A percentile compares a stretch with the other conserved stretches of the same genome.
Conservation (phyloP, 306 rosid species). For the Psophocarpus tetragonolobus region DNA sequence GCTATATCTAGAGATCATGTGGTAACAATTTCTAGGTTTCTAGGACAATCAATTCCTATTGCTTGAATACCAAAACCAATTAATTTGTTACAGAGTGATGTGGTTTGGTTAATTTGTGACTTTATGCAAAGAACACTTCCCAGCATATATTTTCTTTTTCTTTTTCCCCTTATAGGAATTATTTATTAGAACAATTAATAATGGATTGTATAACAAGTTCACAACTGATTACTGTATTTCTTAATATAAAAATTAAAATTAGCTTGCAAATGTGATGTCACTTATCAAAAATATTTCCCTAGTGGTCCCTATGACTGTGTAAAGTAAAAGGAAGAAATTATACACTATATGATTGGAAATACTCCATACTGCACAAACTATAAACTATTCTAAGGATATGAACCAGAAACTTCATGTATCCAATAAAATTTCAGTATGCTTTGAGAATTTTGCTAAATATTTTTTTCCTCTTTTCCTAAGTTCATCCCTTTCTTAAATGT, state of each 20-base stretch:
- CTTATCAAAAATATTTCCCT: neutral
- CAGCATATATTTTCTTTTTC: neutral
- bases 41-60: conserved; percentile 5
- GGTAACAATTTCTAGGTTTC: neutral
- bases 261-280: neutral
- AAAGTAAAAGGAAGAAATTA: neutral
- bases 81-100: neutral
- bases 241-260: neutral
- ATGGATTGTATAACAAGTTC: conserved; percentile 17
- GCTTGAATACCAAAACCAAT: conserved; percentile 12
- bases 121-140: conserved; percentile 19
- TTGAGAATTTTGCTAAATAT: conserved; percentile 3
- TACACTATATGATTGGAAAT: neutral
- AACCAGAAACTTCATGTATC: neutral
- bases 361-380: neutral
- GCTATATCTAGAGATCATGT: neutral
- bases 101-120: neutral
- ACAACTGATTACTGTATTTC: neutral
- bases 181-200: neutral
- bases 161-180: neutral
- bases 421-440: neutral
- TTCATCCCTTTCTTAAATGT: neutral
- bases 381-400: neutral
- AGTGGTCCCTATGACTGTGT: neutral
- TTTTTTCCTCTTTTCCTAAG: neutral